A percentile compares a stretch with the other conserved stretches of the same genome.
phyloP scores from a whole-genome alignment of 768 basidiomycete genomes.

The Pulveroboletus sp. region DNA sequence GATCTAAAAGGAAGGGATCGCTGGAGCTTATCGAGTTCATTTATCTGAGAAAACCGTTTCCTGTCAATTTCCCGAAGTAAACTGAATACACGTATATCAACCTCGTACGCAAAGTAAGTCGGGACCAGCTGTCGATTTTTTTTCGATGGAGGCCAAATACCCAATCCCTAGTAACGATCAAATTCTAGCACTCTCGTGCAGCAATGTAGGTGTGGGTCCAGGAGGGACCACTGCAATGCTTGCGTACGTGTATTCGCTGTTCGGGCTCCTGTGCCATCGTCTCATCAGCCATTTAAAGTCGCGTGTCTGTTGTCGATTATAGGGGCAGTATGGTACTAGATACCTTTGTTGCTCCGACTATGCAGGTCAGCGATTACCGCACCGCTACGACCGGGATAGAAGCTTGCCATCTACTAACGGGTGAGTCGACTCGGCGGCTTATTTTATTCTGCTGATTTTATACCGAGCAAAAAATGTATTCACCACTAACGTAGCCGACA shows the following conservation, averaged over 20 bases:
- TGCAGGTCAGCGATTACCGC: constrained; percentile 68
- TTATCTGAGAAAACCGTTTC: constrained; percentile 13
- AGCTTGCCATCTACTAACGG: constrained; percentile 35
- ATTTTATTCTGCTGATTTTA: background rate
- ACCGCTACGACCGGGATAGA: constrained; percentile 59
- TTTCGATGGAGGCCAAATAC: constrained; percentile 32
- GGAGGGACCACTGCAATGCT: constrained; percentile 81
- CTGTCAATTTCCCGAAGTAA: constrained; percentile 15
- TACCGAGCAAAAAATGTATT: background rate
- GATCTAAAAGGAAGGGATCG: constrained; percentile 19
- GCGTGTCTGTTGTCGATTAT: constrained; percentile 53
- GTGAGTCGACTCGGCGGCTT: constrained; percentile 30
- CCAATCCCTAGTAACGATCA: constrained; percentile 39
- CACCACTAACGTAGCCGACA: constrained; percentile 25
- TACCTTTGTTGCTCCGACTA: constrained; percentile 63
- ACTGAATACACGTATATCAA: constrained; percentile 26
- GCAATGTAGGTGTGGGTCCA: constrained; percentile 74
- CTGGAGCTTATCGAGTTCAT: constrained; percentile 25
- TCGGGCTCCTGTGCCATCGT: constrained; percentile 2
- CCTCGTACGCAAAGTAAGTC: constrained; percentile 17
- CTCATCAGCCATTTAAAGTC: constrained; percentile 31
- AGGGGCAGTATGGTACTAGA: constrained; percentile 58
- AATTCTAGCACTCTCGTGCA: constrained; percentile 58
- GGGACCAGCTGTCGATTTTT: constrained; percentile 1
- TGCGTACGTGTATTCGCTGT: constrained; percentile 49